phyloP scores from a whole-genome alignment of 768 basidiomycete genomes.

The Suillus subaureus region DNA sequence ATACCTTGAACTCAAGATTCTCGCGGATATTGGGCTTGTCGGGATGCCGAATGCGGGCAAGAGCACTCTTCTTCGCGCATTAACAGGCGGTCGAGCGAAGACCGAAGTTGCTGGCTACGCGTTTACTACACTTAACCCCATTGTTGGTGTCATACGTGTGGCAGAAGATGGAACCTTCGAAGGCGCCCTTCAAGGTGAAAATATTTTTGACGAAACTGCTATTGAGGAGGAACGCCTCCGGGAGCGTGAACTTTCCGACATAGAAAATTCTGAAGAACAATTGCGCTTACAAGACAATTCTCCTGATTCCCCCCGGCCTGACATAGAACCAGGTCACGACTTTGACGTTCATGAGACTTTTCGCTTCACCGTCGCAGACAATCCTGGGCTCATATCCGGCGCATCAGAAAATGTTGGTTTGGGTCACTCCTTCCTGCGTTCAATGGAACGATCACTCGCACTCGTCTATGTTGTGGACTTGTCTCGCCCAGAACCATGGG shows the following conservation, averaged over 20 bases:
- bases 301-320: conserved; percentile 24
- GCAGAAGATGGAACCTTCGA: conserved; percentile 78
- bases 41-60: conserved; percentile 96
- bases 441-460: conserved; percentile 89
- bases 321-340: conserved; percentile 40
- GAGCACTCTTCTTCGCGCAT: conserved; percentile 86
- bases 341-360: conserved; percentile 72
- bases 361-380: conserved; percentile 96
- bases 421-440: conserved; percentile 90
- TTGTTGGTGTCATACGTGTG: conserved; percentile 88
- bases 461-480: conserved; percentile 94
- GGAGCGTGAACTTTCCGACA: conserved; percentile 47
- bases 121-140: conserved; percentile 95
- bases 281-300: conserved; percentile 16
- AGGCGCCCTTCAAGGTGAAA: conserved; percentile 51
- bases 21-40: conserved; percentile 94
- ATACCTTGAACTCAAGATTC: conserved; percentile 88
- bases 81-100: conserved; percentile 84
- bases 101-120: conserved; percentile 89
- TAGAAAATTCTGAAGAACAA: neutral
- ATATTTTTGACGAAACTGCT: conserved; percentile 68
- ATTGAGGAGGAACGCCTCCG: conserved; percentile 49
- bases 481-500: conserved; percentile 70
- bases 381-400: conserved; percentile 86
- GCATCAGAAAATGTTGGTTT: conserved; percentile 91